phyloP scores from a whole-genome alignment of 2,329 filamentous ascomycete species.

The Cladosporium sp. region DNA sequence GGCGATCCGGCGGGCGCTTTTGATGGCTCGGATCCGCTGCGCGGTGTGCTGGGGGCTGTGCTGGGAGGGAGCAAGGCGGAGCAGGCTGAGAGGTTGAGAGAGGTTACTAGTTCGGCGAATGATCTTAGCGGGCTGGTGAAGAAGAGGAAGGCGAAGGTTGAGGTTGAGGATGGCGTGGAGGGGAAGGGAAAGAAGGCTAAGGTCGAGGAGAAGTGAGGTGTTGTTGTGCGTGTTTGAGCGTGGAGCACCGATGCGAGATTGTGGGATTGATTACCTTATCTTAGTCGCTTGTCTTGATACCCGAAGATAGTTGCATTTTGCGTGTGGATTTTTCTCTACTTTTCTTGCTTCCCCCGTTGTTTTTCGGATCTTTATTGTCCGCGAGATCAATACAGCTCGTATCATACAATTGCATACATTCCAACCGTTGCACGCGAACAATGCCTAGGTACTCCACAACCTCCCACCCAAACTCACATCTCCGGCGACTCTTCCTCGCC shows the following conservation, averaged over 20 bases:
- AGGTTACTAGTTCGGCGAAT: constrained; percentile 68
- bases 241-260: no score
- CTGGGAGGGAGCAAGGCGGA: constrained; percentile 58
- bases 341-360: no score
- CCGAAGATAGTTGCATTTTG: no score
- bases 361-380: no score
- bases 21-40: constrained; percentile 42
- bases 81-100: constrained; percentile 60
- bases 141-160: constrained; percentile 23
- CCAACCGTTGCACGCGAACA: no score
- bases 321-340: no score
- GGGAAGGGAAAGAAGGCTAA: constrained; percentile 24
- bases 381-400: no score
- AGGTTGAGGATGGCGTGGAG: constrained; percentile 12
- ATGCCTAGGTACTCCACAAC: no score
- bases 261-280: no score
- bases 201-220: constrained; percentile 18
- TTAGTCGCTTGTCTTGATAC: no score
- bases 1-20: constrained; percentile 46
- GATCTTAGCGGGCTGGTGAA: constrained; percentile 71
- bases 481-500: background rate
- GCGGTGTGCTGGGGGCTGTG: constrained; percentile 60
- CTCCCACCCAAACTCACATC: background rate
- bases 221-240: no score
- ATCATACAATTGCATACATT: no score